Conservation (phyloP, 1,284 basidiomycete genomes). For the Cystobasidiaceae sp. region DNA sequence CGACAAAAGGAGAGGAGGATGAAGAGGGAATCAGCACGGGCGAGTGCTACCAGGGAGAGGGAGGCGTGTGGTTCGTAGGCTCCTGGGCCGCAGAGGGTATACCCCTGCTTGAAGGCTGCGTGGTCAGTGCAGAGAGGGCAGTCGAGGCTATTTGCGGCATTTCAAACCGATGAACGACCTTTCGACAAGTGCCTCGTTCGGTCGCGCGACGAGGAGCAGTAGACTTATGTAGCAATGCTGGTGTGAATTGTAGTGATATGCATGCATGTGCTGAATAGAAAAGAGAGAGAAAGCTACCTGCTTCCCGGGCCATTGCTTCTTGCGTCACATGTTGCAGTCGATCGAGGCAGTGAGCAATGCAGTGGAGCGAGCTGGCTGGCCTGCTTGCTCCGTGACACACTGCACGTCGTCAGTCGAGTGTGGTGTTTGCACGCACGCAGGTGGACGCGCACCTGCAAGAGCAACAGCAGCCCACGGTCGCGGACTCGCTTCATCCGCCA, state of each 20-base stretch:
- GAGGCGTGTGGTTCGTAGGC: conserved; percentile 45
- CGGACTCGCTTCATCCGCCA: not conserved
- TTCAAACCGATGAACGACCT: not conserved
- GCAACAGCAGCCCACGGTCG: not conserved
- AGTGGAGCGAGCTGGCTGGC: no score
- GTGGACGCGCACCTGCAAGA: not conserved
- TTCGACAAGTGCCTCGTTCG: not conserved
- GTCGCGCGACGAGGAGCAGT: no score
- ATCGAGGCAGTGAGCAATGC: no score
- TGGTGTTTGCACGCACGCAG: no score
- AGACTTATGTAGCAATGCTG: no score
- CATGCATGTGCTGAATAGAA: no score
- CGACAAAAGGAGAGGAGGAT: not conserved
- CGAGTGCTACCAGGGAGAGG: conserved; percentile 24
- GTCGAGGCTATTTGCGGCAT: conserved; percentile 32
- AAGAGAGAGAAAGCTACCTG: no score
- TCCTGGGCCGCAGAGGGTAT: conserved; percentile 49
- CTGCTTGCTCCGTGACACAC: no score
- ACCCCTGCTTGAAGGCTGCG: conserved; percentile 50
- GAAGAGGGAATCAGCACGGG: not conserved
- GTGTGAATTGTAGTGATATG: no score
- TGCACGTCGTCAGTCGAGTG: no score
- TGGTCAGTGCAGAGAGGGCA: conserved; percentile 46
- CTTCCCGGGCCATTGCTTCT: no score
- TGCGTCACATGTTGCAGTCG: no score